Percentiles rank a stretch among this genome's conserved stretches.
Conservation (phyloP, 495 filamentous ascomycete species). For the Bombardia bombarda region DNA sequence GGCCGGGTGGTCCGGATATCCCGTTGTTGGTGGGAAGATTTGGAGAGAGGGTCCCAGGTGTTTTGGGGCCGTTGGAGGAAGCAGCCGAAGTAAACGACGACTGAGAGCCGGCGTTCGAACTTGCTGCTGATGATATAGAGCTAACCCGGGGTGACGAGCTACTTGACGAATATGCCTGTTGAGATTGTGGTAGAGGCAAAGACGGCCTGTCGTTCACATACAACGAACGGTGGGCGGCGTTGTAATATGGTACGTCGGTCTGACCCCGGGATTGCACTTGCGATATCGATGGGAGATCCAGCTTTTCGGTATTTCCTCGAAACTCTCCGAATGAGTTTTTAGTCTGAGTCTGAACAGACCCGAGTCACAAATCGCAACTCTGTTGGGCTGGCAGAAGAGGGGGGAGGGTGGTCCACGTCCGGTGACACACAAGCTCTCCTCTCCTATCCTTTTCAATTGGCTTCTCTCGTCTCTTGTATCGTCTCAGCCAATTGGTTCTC, state of each 20-base stretch:
- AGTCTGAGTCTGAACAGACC: background rate
- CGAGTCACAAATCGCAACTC: conserved; percentile 3
- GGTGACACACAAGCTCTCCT: background rate
- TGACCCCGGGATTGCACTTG: conserved; percentile 85
- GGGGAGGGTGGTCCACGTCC: no score
- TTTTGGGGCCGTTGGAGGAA: conserved; percentile 51
- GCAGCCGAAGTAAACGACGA: conserved; percentile 46
- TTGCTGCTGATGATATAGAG: conserved; percentile 52
- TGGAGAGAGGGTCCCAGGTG: conserved; percentile 39
- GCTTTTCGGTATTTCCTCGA: conserved; percentile 72
- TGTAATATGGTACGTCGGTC: conserved; percentile 70
- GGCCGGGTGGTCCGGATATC: conserved; percentile 29
- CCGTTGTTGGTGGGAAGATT: conserved; percentile 33
- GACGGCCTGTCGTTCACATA: conserved; percentile 69
- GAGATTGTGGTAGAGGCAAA: conserved; percentile 60
- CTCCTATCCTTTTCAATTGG: background rate
- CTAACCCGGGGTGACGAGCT: conserved; percentile 62
- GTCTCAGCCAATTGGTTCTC: no score
- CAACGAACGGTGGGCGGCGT: conserved; percentile 59
- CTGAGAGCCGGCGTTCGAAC: conserved; percentile 43
- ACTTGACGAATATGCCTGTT: conserved; percentile 55
- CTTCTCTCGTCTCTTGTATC: background rate
- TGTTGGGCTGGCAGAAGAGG: no score
- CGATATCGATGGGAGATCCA: conserved; percentile 94
- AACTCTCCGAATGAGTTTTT: conserved; percentile 4